These are phyloP conservation scores for Helianthus tuberosus DNA, from an alignment of 129 eudicot genomes.

Conservation along the genomic window DNA sequence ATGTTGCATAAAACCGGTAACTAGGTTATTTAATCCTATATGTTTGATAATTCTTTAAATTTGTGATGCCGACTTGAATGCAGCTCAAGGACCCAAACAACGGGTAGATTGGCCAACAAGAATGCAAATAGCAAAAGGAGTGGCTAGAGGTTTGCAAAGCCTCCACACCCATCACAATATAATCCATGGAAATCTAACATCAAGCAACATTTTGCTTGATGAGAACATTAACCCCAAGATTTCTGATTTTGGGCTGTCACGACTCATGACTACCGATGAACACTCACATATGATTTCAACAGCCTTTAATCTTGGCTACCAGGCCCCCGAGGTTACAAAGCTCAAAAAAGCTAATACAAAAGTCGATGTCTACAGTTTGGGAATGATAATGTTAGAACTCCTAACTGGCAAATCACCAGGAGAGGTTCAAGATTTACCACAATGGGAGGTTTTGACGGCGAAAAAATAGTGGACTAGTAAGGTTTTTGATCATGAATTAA, in stretches of 20 bases:
- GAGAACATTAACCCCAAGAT: constrained; percentile 47
- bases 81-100: constrained; percentile 37
- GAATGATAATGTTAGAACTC: constrained; percentile 59
- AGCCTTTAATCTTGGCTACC: not conserved
- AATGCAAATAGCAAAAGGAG: constrained; percentile 56
- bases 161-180: constrained; percentile 43
- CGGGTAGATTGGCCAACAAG: constrained; percentile 51
- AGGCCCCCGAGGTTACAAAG: constrained; percentile 60
- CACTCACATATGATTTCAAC: not conserved
- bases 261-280: constrained; percentile 48
- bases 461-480: constrained; percentile 94
- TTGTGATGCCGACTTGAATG: not conserved
- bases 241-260: constrained; percentile 50
- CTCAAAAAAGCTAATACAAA: constrained; percentile 58
- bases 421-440: constrained; percentile 50
- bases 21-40: too few relatives aligned
- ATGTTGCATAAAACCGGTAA: too few relatives aligned
- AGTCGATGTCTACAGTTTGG: constrained; percentile 67
- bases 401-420: constrained; percentile 56
- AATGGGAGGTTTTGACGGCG: constrained; percentile 89
- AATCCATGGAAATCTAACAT: constrained; percentile 39
- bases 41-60: too few relatives aligned
- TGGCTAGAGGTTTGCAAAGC: constrained; percentile 49
- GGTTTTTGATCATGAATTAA: constrained; percentile 76
- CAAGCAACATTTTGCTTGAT: constrained; percentile 55